A percentile compares a stretch with the other conserved stretches of the same genome.
Evolutionary conservation across 2,329 filamentous ascomycete genomes (phyloP).

Genomic region (Chlorencoelia australis): DNA sequence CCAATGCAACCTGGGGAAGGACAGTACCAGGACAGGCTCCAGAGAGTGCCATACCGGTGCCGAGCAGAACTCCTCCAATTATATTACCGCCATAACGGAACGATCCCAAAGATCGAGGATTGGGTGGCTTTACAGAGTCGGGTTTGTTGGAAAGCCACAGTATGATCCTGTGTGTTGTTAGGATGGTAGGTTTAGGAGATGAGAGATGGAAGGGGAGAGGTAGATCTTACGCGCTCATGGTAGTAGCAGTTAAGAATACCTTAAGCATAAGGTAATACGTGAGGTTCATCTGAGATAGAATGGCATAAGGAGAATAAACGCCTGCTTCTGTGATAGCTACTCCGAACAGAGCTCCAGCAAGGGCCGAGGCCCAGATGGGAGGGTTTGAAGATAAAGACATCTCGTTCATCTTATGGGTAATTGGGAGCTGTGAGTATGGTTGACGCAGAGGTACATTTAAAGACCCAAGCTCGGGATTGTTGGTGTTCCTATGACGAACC

Average conservation of each 20-base stretch:
- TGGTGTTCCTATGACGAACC: too few relatives aligned
- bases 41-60: constrained; percentile 55
- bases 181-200: too few relatives aligned
- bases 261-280: constrained; percentile 57
- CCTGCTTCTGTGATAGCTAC: constrained; percentile 50
- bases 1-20: constrained; percentile 47
- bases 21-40: constrained; percentile 58
- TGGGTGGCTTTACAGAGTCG: constrained; percentile 27
- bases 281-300: constrained; percentile 50
- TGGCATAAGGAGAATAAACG: constrained; percentile 48
- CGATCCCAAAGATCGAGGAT: constrained; percentile 27
- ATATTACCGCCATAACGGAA: constrained; percentile 55
- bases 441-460: too few relatives aligned
- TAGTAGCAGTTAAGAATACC: constrained; percentile 52
- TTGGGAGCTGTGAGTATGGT: too few relatives aligned
- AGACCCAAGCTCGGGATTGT: too few relatives aligned
- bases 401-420: too few relatives aligned
- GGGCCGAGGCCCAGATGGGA: too few relatives aligned
- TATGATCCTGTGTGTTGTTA: too few relatives aligned
- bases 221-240: constrained; percentile 47
- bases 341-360: constrained; percentile 52
- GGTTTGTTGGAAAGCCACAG: constrained; percentile 35
- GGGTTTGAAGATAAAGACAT: too few relatives aligned
- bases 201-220: too few relatives aligned
- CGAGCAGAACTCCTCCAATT: constrained; percentile 50